Evolutionary conservation across 306 rosid genomes (phyloP), one percentile per base, ranked within the genome.

Genomic region (Dicorynia guianensis): DNA sequence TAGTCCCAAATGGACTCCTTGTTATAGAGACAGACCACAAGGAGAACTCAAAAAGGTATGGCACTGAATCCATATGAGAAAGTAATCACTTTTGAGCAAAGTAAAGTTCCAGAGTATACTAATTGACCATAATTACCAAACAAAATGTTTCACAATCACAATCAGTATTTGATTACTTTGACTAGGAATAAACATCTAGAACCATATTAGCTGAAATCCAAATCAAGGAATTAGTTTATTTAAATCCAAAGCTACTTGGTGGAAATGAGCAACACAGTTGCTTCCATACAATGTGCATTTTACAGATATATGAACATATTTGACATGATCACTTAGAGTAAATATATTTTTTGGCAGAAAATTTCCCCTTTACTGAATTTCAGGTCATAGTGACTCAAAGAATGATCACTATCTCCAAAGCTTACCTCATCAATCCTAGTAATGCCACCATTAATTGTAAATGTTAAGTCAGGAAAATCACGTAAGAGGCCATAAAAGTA

Each of bases 381-480:
- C 81, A 25, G 48, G 44, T 47, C 55, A 3, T n/a, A 68, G 0
- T 47, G 69, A 80, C 62, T 76, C 11, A 25, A 25, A 54, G 47
- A 76, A 76, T 50, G 54, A 46, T 40, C 13, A 67, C 11, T 34
- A 56, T 46, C 76, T 75, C 70, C 72, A 74, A 36, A 77, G 61
- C 81, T 85, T 87, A 94, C 98, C 98, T 91, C 97, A 80, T 88
- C 91, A 81, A 94, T 80, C 8, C 86, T 55, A 64, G 82, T 83
- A 67, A 94, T 90, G 73, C 98, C 98, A 55, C 98, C 98, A 86
- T 94, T 94, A 72, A 94, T 94, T 56, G 98, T 94, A 84, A 94
- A 94, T 79, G 87, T 91, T 66, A 94, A 80, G 89, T 94, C 97
- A 7, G 98, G 98, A 88, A 94, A 94, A 88, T 94, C 97, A 3